Percentiles rank a stretch among this genome's conserved stretches.
Conservation (phyloP, 2,329 filamentous ascomycete genomes). For the Alternaria sp. region DNA sequence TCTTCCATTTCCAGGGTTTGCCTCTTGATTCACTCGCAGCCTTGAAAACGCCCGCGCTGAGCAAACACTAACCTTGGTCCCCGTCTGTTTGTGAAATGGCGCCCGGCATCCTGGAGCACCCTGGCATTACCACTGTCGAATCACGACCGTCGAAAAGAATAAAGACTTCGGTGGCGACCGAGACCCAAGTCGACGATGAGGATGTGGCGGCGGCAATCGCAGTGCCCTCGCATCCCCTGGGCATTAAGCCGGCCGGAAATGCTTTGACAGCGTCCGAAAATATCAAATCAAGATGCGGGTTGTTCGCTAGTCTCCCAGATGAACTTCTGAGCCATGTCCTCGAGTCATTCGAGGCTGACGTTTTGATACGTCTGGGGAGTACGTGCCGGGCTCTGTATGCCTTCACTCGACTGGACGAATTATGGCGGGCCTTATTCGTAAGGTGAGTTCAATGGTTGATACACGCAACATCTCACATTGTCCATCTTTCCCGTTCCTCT, state of each 20-base stretch:
- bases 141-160: constrained; percentile 48
- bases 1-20: constrained; percentile 9
- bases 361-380: constrained; percentile 72
- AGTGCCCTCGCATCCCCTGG: constrained; percentile 81
- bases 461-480: constrained; percentile 5
- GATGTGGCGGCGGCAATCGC: constrained; percentile 59
- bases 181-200: constrained; percentile 31
- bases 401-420: constrained; percentile 81
- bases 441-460: constrained; percentile 68
- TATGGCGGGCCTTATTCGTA: constrained; percentile 88
- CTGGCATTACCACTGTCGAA: constrained; percentile 34
- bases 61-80: constrained; percentile 16
- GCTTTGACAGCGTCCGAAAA: constrained; percentile 72
- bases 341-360: constrained; percentile 73
- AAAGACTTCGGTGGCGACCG: constrained; percentile 37
- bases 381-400: constrained; percentile 89
- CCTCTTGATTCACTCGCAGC: constrained; percentile 14
- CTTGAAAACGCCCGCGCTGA: constrained; percentile 9
- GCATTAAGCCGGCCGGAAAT: constrained; percentile 88
- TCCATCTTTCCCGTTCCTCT: constrained; percentile 4
- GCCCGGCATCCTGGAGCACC: constrained; percentile 42
- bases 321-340: constrained; percentile 79
- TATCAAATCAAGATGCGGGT: constrained; percentile 71
- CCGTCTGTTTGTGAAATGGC: constrained; percentile 36
- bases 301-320: constrained; percentile 76